phyloP scores from a whole-genome alignment of 148 eudicot genomes.

The Gaultheria prostrata region DNA sequence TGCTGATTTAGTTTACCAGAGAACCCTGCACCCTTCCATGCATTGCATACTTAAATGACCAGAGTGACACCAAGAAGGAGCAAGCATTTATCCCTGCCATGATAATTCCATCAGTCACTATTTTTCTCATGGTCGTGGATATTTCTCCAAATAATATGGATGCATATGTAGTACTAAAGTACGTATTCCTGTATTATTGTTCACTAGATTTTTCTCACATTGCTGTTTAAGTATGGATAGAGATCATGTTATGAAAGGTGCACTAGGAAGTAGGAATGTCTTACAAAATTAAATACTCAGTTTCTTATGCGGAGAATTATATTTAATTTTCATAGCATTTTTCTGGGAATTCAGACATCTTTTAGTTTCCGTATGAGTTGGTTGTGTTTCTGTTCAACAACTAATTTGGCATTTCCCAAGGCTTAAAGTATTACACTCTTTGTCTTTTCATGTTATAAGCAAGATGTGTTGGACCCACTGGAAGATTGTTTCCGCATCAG shows the following conservation, averaged over 20 bases:
- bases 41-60: background rate
- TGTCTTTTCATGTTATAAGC: constrained; percentile 36
- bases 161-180: background rate
- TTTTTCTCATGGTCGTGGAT: background rate
- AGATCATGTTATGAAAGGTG: background rate
- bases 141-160: background rate
- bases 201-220: background rate
- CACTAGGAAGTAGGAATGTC: background rate
- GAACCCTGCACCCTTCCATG: background rate
- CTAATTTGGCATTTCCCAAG: background rate
- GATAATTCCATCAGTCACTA: background rate
- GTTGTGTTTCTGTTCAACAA: background rate
- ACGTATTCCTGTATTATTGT: background rate
- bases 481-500: constrained; percentile 94
- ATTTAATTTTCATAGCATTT: background rate
- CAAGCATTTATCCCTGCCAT: background rate
- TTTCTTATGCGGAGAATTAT: background rate
- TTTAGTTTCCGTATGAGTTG: background rate
- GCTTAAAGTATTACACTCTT: background rate
- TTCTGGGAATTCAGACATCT: background rate
- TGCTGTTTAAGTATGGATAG: background rate
- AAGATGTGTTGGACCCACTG: constrained; percentile 86
- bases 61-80: background rate
- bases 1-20: background rate
- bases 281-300: background rate